A percentile compares a stretch with the other conserved stretches of the same genome.
Evolutionary conservation across 257 asterid species (phyloP).

Genomic region (Jacaranda copaia): DNA sequence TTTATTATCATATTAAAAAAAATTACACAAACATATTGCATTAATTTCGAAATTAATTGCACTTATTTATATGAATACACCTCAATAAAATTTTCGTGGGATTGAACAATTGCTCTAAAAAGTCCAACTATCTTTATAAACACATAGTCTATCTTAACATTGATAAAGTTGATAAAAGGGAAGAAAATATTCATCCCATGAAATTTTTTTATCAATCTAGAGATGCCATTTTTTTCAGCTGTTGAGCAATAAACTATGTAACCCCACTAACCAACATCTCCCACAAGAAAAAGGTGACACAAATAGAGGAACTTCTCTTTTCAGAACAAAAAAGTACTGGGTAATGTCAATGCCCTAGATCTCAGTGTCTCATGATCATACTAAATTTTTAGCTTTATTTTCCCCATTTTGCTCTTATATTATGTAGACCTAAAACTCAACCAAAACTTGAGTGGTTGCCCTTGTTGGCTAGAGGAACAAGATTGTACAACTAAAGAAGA

Average conservation of each 20-base stretch:
- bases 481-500: constrained; percentile 16
- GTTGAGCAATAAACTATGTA: constrained; percentile 48
- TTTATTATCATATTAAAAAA: background rate
- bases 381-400: constrained; percentile 34
- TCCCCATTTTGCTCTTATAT: constrained; percentile 37
- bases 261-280: constrained; percentile 51
- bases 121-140: background rate
- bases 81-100: background rate
- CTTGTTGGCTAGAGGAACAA: constrained; percentile 31
- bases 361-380: constrained; percentile 66
- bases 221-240: constrained; percentile 41
- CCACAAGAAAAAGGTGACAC: constrained; percentile 34
- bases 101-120: background rate
- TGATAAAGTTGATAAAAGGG: background rate
- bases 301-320: constrained; percentile 44
- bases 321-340: constrained; percentile 44
- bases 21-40: background rate
- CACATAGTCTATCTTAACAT: background rate
- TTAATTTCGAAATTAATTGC: background rate
- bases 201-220: constrained; percentile 19
- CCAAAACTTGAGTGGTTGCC: constrained; percentile 31
- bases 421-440: constrained; percentile 32
- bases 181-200: background rate
- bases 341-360: constrained; percentile 73
- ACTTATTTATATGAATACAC: background rate